Conservation (phyloP, 129 eudicot genomes). For the Logfia minima region DNA sequence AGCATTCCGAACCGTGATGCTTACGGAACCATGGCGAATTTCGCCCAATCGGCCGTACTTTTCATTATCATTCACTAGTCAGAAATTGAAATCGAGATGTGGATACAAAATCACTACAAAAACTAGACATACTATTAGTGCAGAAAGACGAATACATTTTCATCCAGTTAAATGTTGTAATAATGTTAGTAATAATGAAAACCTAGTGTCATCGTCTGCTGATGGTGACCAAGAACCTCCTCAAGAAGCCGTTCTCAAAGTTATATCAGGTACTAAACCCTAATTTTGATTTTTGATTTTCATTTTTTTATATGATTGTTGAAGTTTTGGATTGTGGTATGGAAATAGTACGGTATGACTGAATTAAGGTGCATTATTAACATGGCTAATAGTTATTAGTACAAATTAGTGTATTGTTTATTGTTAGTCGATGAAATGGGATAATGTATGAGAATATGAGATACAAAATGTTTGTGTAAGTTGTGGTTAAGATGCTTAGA, state of each 20-base stretch:
- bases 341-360: not conserved
- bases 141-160: not conserved
- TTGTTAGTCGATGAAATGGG: not conserved
- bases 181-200: not conserved
- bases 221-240: conserved; percentile 60
- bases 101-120: not conserved
- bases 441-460: not conserved
- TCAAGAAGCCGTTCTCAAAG: conserved; percentile 95
- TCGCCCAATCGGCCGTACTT: not conserved
- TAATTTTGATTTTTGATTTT: not conserved
- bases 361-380: not conserved
- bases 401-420: too few species aligned
- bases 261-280: conserved; percentile 67
- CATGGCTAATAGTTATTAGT: not conserved
- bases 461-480: not conserved
- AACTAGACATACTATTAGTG: not conserved
- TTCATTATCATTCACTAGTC: not conserved
- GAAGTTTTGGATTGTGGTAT: not conserved
- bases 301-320: not conserved
- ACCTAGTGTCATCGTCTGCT: not conserved
- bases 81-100: not conserved
- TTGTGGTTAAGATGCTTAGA: conserved; percentile 1
- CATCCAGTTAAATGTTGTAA: not conserved
- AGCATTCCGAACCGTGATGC: not conserved
- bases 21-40: not conserved